A percentile compares a stretch with the other conserved stretches of the same genome.
Conservation (phyloP, 2,329 filamentous ascomycete species). For the Ophiocordyceps australis region DNA sequence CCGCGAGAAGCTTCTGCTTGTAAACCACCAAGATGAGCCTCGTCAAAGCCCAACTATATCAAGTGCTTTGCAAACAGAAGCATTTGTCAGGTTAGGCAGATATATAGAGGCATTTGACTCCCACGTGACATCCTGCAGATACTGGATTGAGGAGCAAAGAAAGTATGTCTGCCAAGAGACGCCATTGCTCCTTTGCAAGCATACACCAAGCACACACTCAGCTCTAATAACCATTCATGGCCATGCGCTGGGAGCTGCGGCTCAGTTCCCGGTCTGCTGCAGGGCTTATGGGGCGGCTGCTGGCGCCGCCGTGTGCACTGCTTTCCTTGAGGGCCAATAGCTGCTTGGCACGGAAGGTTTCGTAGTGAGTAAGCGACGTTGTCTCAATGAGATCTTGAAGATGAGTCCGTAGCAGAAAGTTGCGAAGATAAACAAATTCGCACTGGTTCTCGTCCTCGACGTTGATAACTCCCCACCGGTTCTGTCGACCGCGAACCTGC, state of each 20-base stretch:
- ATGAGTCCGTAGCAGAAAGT: conserved; percentile 97
- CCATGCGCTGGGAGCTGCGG: conserved; percentile 91
- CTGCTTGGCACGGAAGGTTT: conserved; percentile 99
- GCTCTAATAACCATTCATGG: conserved; percentile 92
- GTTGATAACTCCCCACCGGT: conserved; percentile 98
- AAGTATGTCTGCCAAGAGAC: conserved; percentile 12
- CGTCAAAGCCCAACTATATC: no score
- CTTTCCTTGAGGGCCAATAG: conserved; percentile 95
- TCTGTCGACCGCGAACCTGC: conserved; percentile 93
- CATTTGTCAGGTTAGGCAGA: no score
- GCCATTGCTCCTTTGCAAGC: conserved; percentile 14
- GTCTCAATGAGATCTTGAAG: conserved; percentile 98
- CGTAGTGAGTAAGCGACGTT: conserved; percentile 98
- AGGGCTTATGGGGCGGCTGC: conserved; percentile 79
- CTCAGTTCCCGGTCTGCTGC: conserved; percentile 89
- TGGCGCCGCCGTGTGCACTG: conserved; percentile 67
- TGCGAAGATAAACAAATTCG: conserved; percentile 95
- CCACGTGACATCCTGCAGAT: conserved; percentile 12
- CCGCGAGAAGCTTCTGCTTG: no score
- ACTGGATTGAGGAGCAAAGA: conserved; percentile 12
- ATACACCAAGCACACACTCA: conserved; percentile 10
- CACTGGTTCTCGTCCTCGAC: conserved; percentile 99
- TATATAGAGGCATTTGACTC: conserved; percentile 10
- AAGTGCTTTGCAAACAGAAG: no score
- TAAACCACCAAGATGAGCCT: no score